Evolutionary conservation across 2,329 filamentous ascomycete species (phyloP).

Genomic region (Scedosporium boydii): DNA sequence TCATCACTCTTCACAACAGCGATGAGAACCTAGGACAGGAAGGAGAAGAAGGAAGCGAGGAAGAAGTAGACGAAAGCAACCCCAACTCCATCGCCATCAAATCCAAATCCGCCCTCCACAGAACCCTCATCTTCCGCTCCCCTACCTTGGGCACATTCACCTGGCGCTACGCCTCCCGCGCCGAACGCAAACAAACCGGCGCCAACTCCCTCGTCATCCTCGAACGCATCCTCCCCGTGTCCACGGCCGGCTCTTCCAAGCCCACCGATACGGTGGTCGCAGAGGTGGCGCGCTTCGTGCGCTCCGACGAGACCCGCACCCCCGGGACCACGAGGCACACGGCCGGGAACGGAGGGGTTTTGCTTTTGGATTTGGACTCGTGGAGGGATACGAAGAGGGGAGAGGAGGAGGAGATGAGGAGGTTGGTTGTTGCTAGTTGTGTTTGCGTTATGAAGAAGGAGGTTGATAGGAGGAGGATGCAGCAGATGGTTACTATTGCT

Average conservation of each 20-base stretch:
- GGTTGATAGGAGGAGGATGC: slow-evolving; percentile 44
- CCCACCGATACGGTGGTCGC: slow-evolving; percentile 14
- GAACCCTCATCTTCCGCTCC: slow-evolving; percentile 34
- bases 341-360: slow-evolving; percentile 41
- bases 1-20: slow-evolving; percentile 19
- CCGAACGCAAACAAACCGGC: slow-evolving; percentile 33
- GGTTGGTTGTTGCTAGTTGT: slow-evolving; percentile 45
- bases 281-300: slow-evolving; percentile 32
- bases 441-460: slow-evolving; percentile 58
- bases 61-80: slow-evolving; percentile 17
- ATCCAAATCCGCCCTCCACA: slow-evolving; percentile 12
- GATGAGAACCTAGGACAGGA: background rate
- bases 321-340: slow-evolving; percentile 24
- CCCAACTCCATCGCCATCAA: slow-evolving; percentile 30
- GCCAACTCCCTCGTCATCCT: slow-evolving; percentile 39
- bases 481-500: slow-evolving; percentile 38
- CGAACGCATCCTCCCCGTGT: slow-evolving; percentile 31
- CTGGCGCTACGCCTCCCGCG: slow-evolving; percentile 44
- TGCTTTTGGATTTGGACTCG: slow-evolving; percentile 31
- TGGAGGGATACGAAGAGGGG: slow-evolving; percentile 23
- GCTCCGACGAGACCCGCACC: slow-evolving; percentile 28
- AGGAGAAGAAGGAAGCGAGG: slow-evolving; percentile 3
- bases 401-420: slow-evolving; percentile 19
- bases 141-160: slow-evolving; percentile 37
- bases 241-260: slow-evolving; percentile 5